Evolutionary conservation across 192 early-diverging fungal species (phyloP), one percentile per base, ranked within the genome.

Genomic region (Gamsiella multidivaricata): DNA sequence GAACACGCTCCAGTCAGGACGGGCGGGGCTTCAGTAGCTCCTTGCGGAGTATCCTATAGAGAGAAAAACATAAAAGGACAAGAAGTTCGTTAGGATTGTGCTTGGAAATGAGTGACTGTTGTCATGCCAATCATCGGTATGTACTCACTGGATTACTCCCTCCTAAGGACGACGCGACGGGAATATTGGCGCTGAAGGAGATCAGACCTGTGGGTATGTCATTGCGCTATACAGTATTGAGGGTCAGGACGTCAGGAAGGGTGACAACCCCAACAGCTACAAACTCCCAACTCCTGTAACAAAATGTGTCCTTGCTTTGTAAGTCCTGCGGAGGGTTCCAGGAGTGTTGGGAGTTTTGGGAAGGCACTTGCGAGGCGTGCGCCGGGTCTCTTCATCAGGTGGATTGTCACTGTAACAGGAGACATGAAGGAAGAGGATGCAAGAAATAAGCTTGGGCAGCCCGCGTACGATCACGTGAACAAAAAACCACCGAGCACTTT

Each of bases 51-150:
- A 33, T 54, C 28, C 62, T 65, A 45, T 28, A 52, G 23, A 23
- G 62, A 65, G 37, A 3, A 52, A 54, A 39, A n/a, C n/a, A 54
- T 42, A 50, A 45, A 45, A 15, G 62, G 14, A 29, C 51, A 22
- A 54, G 32, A 23, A 45, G 39, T 39, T 8, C 28, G 43, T 65
- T 54, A 43, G 50, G 54, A 65, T 41, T 42, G 8, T 54, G 39
- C 39, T 43, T 31, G 39, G 51, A 54, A 54, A 45, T 37, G 54
- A 22, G 43, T 33, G 39, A 53, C 31, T 28, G 5, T 20, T 7
- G 20, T 33, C 45, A n/a, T 31, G 14, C 17, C 42, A n/a, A 2
- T 15, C 23, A 25, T 17, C 3, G 60, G 22, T 17, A 61, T 33
- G 10, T 10, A 49, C 60, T 31, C 31, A 50, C 29, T 50, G 11